Base-by-base conservation (phyloP, 2,329 filamentous ascomycete species). In the Cladosporium sp. region DNA sequence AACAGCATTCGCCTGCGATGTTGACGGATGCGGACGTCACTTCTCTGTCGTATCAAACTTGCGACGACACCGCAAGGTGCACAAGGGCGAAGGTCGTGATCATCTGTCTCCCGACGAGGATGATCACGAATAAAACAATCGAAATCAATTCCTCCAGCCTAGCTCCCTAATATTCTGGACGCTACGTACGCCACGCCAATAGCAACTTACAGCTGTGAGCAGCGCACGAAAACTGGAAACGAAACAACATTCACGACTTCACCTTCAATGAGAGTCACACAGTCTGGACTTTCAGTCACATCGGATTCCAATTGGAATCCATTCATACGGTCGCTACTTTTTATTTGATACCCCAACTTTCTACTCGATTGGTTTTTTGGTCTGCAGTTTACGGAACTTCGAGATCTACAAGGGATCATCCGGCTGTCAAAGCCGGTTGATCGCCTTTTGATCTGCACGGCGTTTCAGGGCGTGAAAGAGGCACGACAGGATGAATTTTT, bases 31-130 rank as follows among this genome's bases (percentile, higher is more conserved):
- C 76, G 94, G 94, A 46, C 89, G 95, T 72, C 92, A 97, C 75
- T 98, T 99, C 79, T 98, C 94, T 0, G 95, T 98, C 28, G 95
- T 98, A 25, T 97, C 93, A 53, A 99, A 99, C 78, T 83, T 98
- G 64, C 89, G 95, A 70, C 87, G 95, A 73, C 95, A 99, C 81
- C 91, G 92, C 76, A 98, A 98, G 81, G 94, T 98, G 57, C 95
- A 99, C 84, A 95, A 93, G 80, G 89, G 89, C 72, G 90, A 92
- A 62, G 77, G 78, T 57, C 74, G 72, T 68, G 75, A 77, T 46
- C 80, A 81, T 66, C 75, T 81, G 30, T 84, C 82, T 3, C 81
- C 82, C 5, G 82, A 83, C 39, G 82, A 83, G n/a, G 74, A 76
- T 39, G 82, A 83, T 23, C 73, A 76, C 59, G 76, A 74, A 57